Evolutionary conservation across 306 rosid species (phyloP), one percentile per base, ranked within the genome.

Genomic region (Prunus campanulata): DNA sequence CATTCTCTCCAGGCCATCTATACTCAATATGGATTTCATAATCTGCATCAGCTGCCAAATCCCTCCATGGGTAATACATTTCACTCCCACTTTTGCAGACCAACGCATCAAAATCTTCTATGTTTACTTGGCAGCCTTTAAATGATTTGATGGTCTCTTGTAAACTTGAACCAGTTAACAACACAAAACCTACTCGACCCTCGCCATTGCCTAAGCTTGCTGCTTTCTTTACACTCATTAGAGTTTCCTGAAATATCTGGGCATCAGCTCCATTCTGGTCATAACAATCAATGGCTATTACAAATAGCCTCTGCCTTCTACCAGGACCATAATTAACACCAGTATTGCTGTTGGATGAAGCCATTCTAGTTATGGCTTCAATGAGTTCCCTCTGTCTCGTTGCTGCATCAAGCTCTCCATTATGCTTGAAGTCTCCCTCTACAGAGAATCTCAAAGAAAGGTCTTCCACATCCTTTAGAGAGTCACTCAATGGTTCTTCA

Each of bases 51-150:
- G 84, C 83, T 72, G 83, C 82, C 80, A 83, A 71, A 78, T 88
- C 96, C 66, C 84, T 83, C 93, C 96, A 90, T 16, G 97, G 93
- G 73, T 88, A 91, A 68, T 88, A 92, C 83, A 92, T 81, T 76
- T 92, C 97, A 83, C 93, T 87, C 72, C 97, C 97, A 77, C 90
- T 92, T 65, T 78, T 85, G 74, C 96, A 92, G 71, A 84, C 93
- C 73, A 90, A 11, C 20, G 90, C 91, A 79, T 92, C 97, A 46
- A 92, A 90, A 48, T 90, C 93, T 74, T 85, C 87, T 74, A 81
- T 55, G 75, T 83, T 90, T 54, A 82, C 85, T 71, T 88, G 85
- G 78, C 70, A 78, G 63, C 74, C 66, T 84, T 75, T 86, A 60
- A 90, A 77, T 70, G 87, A 82, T 75, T 90, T 87, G 32, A 83